Percentiles rank a stretch among this genome's conserved stretches.
phyloP scores from a whole-genome alignment of 163 green algal species.

The Chlamydomonas reinhardtii region DNA sequence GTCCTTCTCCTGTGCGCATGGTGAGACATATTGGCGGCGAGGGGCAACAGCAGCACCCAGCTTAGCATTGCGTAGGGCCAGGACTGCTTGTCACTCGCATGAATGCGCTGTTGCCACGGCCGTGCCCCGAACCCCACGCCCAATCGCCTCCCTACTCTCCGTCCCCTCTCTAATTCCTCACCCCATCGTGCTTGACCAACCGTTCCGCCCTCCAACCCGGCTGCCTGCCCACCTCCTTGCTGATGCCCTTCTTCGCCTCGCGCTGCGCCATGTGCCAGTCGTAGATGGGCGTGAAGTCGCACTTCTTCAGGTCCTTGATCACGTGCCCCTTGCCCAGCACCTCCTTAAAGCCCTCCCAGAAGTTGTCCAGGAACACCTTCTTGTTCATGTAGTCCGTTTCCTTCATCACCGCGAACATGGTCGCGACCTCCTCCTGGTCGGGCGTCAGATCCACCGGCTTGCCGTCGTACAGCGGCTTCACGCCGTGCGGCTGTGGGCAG shows the following conservation, averaged over 20 bases:
- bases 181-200: no score
- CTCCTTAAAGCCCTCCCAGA: constrained; percentile 93
- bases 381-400: constrained; percentile 98
- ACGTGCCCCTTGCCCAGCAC: constrained; percentile 87
- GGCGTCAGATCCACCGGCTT: constrained; percentile 92
- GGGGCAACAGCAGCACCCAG: no score
- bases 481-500: constrained; percentile 76
- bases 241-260: constrained; percentile 92
- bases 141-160: no score
- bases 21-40: background rate
- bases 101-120: no score
- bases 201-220: no score
- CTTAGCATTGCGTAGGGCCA: no score
- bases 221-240: constrained; percentile 82
- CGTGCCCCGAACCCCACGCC: no score
- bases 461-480: constrained; percentile 97
- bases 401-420: constrained; percentile 97
- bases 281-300: constrained; percentile 97
- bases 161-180: no score
- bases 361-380: constrained; percentile 92
- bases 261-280: constrained; percentile 89
- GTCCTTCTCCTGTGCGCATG: constrained; percentile 87
- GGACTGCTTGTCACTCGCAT: no score
- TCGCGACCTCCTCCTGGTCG: constrained; percentile 97
- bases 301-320: constrained; percentile 90